Base-by-base conservation (phyloP, 495 filamentous ascomycete genomes). In the Lepraria neglecta region DNA sequence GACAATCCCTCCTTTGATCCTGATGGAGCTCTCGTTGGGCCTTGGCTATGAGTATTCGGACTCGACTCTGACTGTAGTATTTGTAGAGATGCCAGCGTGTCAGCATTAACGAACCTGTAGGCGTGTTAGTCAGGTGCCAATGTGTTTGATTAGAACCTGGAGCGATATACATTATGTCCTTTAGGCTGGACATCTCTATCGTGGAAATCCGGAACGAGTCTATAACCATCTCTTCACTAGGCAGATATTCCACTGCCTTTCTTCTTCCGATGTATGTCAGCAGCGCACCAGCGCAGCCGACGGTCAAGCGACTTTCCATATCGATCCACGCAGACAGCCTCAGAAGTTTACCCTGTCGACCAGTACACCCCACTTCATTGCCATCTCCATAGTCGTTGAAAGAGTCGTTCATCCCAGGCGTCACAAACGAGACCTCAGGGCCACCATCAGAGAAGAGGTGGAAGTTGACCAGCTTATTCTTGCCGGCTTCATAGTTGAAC, bases 1-100 rank as follows among this genome's bases (percentile, higher is more conserved):
- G 92, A 96, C n/a, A 97, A 80, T 9, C 85, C 87, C 71, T 97
- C 91, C 70, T 96, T 97, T 0, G 86, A 82, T 15, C 86, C 86
- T 0, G 86, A 86, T 9, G 80, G 78, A 6, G 80, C 84, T 63
- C 74, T 84, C 12, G 79, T 83, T 14, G 88, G 86, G 2, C 88
- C 90, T 72, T 91, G 88, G 68, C 87, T 89, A 52, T 94, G 87
- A 48, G 84, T 84, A 62, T 92, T 90, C 9, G 92, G 92, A 72
- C 94, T 90, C 19, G 83, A 85, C 66, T 97, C 91, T 6, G 86
- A 83, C 56, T 88, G 87, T 42, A 97, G 75, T 15, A 98, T 90
- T 64, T 97, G 92, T 28, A 98, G 82, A 7, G 91, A 89, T 19
- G 81, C 75, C 31, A 97, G 74, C 0, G 92, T 87, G 65, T 96